Conservation (phyloP, 108 stramenopile genomes). For the Pseudonitzschia multistriata region DNA sequence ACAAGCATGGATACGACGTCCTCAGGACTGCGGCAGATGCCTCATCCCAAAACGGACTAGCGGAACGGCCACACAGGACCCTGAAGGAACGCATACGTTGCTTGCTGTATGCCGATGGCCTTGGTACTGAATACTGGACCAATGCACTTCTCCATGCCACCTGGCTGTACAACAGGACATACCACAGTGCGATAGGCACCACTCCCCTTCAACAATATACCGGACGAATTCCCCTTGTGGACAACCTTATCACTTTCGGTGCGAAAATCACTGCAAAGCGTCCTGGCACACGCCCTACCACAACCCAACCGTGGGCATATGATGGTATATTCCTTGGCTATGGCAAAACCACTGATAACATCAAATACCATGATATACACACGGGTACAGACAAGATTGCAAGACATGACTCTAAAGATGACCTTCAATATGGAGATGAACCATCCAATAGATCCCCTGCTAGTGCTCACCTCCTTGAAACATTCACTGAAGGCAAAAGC, state of each 20-base stretch:
- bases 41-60: constrained; percentile 18
- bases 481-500: not conserved
- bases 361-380: constrained; percentile 8
- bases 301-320: constrained; percentile 1
- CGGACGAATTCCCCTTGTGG: not conserved
- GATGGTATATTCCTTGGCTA: constrained; percentile 24
- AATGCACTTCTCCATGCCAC: constrained; percentile 14
- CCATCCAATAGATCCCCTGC: constrained; percentile 5
- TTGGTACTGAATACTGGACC: constrained; percentile 8
- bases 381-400: not conserved
- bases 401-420: constrained; percentile 6
- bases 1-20: not conserved
- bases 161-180: constrained; percentile 22
- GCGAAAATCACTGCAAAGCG: constrained; percentile 3
- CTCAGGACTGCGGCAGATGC: constrained; percentile 10
- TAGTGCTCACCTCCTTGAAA: not conserved
- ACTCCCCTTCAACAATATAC: constrained; percentile 14
- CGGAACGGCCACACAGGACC: constrained; percentile 16
- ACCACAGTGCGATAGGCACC: not conserved
- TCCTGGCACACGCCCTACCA: not conserved
- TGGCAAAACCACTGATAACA: not conserved
- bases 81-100: constrained; percentile 6
- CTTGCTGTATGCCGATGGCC: constrained; percentile 12
- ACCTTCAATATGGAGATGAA: constrained; percentile 9
- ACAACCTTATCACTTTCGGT: constrained; percentile 16